Conservation (phyloP, 73 alveolate genomes). For the Tetrahymena malaccensis region DNA sequence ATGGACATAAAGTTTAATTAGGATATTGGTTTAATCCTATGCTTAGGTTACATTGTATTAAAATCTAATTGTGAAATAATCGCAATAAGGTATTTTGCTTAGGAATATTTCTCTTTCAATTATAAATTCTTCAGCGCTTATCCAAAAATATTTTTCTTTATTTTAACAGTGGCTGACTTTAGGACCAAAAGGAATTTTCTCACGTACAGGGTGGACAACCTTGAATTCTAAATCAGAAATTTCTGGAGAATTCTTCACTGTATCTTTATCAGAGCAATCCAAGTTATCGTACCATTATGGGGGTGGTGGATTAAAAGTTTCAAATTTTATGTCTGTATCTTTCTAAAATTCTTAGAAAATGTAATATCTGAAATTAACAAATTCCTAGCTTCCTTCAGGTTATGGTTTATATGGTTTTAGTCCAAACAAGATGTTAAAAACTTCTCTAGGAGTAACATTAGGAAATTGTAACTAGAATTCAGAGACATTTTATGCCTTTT, state of each 20-base stretch:
- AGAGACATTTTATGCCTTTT: neutral
- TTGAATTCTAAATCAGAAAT: neutral
- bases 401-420: neutral
- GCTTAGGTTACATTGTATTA: neutral
- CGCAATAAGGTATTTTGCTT: constrained; percentile 37
- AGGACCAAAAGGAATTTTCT: neutral
- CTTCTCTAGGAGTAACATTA: neutral
- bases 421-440: neutral
- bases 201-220: neutral
- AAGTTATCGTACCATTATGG: neutral
- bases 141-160: neutral
- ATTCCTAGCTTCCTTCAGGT: neutral
- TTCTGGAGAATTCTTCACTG: neutral
- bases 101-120: constrained; percentile 15
- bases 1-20: constrained; percentile 13
- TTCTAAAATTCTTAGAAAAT: neutral
- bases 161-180: neutral
- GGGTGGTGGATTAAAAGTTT: neutral
- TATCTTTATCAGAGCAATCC: neutral
- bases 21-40: neutral
- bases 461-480: neutral
- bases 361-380: neutral
- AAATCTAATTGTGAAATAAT: constrained; percentile 1
- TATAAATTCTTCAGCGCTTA: constrained; percentile 11
- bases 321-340: neutral